A percentile compares a stretch with the other conserved stretches of the same genome.
These are phyloP conservation scores for Mycena alexandri DNA, from an alignment of 768 basidiomycete genomes.

Conservation along the genomic window DNA sequence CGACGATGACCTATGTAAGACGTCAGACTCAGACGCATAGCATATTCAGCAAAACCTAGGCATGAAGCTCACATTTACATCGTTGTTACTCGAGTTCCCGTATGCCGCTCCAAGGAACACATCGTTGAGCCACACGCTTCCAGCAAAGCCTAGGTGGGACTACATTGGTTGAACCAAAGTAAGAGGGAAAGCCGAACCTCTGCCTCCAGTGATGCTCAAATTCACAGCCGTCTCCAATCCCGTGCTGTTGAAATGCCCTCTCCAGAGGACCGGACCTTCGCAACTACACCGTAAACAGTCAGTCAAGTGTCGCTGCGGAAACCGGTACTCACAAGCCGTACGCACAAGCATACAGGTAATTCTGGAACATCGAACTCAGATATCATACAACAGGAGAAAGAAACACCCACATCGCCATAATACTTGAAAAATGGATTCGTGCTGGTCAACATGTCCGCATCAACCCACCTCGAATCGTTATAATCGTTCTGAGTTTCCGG, in stretches of 20 bases:
- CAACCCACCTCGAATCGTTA: constrained; percentile 62
- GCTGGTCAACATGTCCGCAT: constrained; percentile 62
- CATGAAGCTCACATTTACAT: constrained; percentile 44
- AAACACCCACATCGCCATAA: constrained; percentile 63
- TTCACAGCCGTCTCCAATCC: constrained; percentile 59
- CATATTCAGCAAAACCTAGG: no score
- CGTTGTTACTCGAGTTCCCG: constrained; percentile 51
- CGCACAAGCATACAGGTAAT: constrained; percentile 66
- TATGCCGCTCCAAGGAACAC: constrained; percentile 64
- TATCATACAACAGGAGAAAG: neutral
- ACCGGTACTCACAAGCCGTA: constrained; percentile 64
- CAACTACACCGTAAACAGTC: constrained; percentile 52
- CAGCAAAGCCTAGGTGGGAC: constrained; percentile 64
- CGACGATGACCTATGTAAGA: constrained; percentile 43
- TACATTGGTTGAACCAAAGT: neutral
- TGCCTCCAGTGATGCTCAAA: constrained; percentile 69
- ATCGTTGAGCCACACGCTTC: constrained; percentile 71
- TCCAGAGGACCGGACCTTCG: constrained; percentile 70
- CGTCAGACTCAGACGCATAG: constrained; percentile 3
- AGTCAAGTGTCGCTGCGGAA: constrained; percentile 1
- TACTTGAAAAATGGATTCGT: constrained; percentile 62
- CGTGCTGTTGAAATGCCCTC: constrained; percentile 66
- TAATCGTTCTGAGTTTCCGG: constrained; percentile 63
- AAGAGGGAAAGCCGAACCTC: constrained; percentile 48
- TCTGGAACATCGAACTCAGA: constrained; percentile 15